Evolutionary conservation across 768 basidiomycete genomes (phyloP).

Genomic region (Neoboletus brunneissimus): DNA sequence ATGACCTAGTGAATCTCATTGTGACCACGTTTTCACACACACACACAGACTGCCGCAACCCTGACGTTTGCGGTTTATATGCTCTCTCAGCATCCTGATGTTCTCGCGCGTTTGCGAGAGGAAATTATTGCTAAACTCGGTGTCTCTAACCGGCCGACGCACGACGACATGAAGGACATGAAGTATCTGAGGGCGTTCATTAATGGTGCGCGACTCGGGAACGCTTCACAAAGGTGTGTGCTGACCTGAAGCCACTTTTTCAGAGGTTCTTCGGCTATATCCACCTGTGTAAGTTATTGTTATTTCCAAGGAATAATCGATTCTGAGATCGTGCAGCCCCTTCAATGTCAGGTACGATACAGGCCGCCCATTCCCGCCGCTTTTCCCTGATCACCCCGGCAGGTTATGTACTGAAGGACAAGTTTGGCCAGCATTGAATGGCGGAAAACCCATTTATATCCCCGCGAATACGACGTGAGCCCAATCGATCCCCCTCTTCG

Average conservation of each 20-base stretch:
- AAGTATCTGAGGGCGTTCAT: slow-evolving; percentile 64
- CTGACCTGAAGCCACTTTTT: background rate
- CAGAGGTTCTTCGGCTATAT: slow-evolving; percentile 35
- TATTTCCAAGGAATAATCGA: background rate
- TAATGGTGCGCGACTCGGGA: slow-evolving; percentile 43
- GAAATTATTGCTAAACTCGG: slow-evolving; percentile 58
- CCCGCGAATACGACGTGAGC: slow-evolving; percentile 38
- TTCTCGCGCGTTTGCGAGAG: slow-evolving; percentile 47
- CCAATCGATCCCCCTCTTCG: background rate
- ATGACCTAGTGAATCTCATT: background rate
- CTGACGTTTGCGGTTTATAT: slow-evolving; percentile 40
- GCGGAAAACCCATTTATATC: slow-evolving; percentile 50
- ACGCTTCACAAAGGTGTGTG: background rate
- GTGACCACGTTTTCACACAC: background rate
- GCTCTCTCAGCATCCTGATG: slow-evolving; percentile 50
- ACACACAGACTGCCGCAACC: slow-evolving; percentile 29
- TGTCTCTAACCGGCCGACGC: slow-evolving; percentile 44
- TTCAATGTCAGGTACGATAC: slow-evolving; percentile 19
- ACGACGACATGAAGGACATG: slow-evolving; percentile 58
- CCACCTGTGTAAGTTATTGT: slow-evolving; percentile 26
- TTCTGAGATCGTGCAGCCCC: slow-evolving; percentile 16
- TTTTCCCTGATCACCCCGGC: background rate
- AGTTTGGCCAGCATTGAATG: slow-evolving; percentile 20
- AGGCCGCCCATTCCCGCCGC: no score
- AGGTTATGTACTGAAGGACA: slow-evolving; percentile 18